Evolutionary conservation across 2,329 filamentous ascomycete genomes (phyloP).

Genomic region (Colletotrichum tropicale): DNA sequence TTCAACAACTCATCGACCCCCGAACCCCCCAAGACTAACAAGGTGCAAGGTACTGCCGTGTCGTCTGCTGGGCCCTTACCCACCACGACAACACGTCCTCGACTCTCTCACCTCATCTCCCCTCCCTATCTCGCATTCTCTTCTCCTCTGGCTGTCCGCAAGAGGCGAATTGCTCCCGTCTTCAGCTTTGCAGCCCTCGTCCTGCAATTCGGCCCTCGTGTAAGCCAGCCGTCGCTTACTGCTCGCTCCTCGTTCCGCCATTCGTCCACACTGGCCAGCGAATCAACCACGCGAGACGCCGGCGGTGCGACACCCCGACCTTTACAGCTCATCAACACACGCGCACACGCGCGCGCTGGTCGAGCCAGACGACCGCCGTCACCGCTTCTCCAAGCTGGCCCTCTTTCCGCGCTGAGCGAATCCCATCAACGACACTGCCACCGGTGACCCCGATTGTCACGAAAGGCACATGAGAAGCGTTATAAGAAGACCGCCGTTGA

Average conservation of each 20-base stretch:
- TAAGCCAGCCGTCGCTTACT: background rate
- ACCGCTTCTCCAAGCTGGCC: background rate
- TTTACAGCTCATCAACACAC: background rate
- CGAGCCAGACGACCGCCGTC: background rate
- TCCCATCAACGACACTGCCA: background rate
- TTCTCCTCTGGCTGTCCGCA: background rate
- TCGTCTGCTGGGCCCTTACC: background rate
- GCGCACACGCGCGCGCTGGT: background rate
- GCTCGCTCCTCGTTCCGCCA: background rate
- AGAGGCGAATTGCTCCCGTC: background rate
- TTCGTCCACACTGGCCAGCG: background rate
- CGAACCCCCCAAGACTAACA: background rate
- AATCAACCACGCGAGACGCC: conserved; percentile 2
- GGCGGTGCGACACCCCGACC: background rate
- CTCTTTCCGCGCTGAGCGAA: background rate
- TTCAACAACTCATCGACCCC: conserved; percentile 6
- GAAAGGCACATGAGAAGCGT: background rate
- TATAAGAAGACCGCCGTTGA: background rate
- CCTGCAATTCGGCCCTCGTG: background rate
- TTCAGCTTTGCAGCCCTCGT: background rate
- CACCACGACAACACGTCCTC: background rate
- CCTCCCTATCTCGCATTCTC: background rate
- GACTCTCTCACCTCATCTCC: background rate
- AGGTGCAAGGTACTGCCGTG: background rate
- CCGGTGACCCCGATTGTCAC: background rate